These are phyloP conservation scores for Fallopia convolvulus DNA, from an alignment of 148 eudicot species.

Conservation along the genomic window DNA sequence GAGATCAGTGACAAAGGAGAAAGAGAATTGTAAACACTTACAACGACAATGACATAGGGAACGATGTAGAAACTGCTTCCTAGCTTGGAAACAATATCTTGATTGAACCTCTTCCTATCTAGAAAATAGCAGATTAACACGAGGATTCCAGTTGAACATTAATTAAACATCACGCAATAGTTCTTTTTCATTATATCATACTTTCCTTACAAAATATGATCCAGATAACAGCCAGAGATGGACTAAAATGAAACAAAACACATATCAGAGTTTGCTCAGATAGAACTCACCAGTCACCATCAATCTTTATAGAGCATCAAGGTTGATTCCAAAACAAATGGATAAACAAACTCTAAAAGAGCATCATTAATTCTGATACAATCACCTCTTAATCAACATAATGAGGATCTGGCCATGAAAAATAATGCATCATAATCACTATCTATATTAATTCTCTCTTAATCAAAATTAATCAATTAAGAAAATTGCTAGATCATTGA, in stretches of 20 bases:
- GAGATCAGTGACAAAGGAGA: not conserved
- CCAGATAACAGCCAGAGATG: not conserved
- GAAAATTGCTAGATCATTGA: no score
- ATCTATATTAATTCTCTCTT: no score
- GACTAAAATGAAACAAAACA: not conserved
- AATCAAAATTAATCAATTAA: no score
- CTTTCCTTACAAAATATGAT: not conserved
- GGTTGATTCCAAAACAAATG: not conserved
- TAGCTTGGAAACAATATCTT: constrained; percentile 64
- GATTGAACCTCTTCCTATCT: constrained; percentile 63
- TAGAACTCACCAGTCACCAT: not conserved
- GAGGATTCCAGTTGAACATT: constrained; percentile 92
- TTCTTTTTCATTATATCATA: not conserved
- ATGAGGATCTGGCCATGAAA: no score
- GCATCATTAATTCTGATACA: no score
- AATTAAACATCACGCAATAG: constrained; percentile 20
- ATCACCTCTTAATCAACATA: no score
- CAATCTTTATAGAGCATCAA: not conserved
- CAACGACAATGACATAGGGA: constrained; percentile 94
- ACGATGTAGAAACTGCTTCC: constrained; percentile 95
- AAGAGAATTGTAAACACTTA: constrained; percentile 24
- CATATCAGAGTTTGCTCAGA: not conserved
- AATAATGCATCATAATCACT: no score
- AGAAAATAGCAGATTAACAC: constrained; percentile 73
- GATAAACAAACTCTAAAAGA: not conserved